Conservation (phyloP, 768 basidiomycete genomes). For the Mycena rosella region DNA sequence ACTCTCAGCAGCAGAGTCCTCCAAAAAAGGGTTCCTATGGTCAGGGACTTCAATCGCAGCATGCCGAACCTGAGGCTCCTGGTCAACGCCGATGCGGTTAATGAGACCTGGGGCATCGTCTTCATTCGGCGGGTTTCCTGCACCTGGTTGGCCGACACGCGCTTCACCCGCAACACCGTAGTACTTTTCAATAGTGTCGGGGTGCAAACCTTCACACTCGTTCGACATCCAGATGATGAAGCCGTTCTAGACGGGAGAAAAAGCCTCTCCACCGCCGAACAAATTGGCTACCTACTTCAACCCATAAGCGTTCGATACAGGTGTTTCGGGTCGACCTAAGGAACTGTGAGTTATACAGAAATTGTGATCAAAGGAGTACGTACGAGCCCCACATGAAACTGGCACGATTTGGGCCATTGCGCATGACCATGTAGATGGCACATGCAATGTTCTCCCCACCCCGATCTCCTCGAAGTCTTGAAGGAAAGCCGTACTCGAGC, state of each 20-base stretch:
- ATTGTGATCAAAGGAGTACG: constrained; percentile 17
- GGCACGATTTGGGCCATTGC: constrained; percentile 38
- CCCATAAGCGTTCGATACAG: too few relatives aligned
- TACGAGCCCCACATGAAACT: constrained; percentile 31
- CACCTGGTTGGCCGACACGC: background rate
- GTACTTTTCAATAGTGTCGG: constrained; percentile 31
- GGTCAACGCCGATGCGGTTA: background rate
- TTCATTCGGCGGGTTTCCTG: constrained; percentile 17
- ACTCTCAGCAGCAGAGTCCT: background rate
- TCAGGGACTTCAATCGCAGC: constrained; percentile 6
- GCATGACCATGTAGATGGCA: constrained; percentile 44
- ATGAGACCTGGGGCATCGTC: background rate
- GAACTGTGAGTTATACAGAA: constrained; percentile 45
- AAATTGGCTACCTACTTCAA: constrained; percentile 45
- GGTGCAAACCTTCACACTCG: constrained; percentile 34
- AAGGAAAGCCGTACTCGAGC: constrained; percentile 27
- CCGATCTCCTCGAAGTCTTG: constrained; percentile 40
- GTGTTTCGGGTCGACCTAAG: constrained; percentile 40
- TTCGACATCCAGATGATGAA: constrained; percentile 45
- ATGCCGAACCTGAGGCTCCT: constrained; percentile 9
- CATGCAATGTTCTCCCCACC: constrained; percentile 45
- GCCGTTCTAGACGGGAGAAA: constrained; percentile 47
- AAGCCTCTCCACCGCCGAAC: constrained; percentile 50
- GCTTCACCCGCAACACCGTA: constrained; percentile 19
- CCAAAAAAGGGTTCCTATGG: constrained; percentile 17